These are phyloP conservation scores for Dorcoceras hygrometricum DNA, from an alignment of 257 asterid species.

Conservation along the genomic window DNA sequence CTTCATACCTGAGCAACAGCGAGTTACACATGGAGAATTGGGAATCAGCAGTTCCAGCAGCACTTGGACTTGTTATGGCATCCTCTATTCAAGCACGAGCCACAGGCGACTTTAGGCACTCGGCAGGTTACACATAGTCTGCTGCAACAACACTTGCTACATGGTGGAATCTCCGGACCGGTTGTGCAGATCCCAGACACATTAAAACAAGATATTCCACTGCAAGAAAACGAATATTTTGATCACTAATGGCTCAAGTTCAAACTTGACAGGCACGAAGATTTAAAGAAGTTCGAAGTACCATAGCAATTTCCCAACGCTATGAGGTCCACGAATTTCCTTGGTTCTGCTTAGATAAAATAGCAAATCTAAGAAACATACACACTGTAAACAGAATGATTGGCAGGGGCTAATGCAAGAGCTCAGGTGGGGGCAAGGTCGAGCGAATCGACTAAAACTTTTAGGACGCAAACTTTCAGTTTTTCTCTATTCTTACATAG, in stretches of 20 bases:
- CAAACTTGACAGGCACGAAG: not conserved
- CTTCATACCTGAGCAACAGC: not conserved
- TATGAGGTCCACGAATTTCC: conserved; percentile 30
- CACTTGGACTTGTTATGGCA: conserved; percentile 28
- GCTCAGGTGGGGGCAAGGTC: not conserved
- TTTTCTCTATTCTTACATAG: conserved; percentile 36
- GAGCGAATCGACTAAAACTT: not conserved
- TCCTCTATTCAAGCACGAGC: conserved; percentile 22
- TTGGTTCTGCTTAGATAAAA: conserved; percentile 29
- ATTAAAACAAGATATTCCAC: conserved; percentile 19
- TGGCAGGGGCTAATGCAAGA: not conserved
- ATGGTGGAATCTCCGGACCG: not conserved
- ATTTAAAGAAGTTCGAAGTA: conserved; percentile 22
- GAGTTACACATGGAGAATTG: conserved; percentile 11
- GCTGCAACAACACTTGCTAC: not conserved
- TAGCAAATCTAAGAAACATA: not conserved
- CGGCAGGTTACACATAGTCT: conserved; percentile 28
- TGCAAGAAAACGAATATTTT: not conserved
- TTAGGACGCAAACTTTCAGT: not conserved
- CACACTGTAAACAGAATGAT: not conserved
- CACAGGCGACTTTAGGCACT: conserved; percentile 27
- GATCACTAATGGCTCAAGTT: not conserved
- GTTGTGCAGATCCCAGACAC: conserved; percentile 25
- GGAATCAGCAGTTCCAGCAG: conserved; percentile 28
- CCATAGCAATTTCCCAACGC: conserved; percentile 58